A percentile compares a stretch with the other conserved stretches of the same genome.
Conservation (phyloP, 2,329 filamentous ascomycete genomes). For the Ambrosiella xylebori region DNA sequence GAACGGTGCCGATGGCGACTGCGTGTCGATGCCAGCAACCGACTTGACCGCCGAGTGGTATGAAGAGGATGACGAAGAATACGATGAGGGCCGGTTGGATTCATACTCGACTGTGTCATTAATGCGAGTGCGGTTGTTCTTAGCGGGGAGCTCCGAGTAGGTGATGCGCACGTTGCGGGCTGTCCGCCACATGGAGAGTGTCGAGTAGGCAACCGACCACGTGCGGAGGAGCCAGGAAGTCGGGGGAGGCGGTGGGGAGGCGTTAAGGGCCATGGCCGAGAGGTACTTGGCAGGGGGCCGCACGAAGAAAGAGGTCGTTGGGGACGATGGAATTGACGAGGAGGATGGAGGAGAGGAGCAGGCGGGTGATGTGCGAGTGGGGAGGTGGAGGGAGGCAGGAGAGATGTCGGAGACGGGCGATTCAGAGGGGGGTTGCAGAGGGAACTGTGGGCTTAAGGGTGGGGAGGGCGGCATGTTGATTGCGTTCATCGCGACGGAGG, state of each 20-base stretch:
- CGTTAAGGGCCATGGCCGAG: constrained; percentile 5
- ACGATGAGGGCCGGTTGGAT: constrained; percentile 24
- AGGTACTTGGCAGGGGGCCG: constrained; percentile 9
- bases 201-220: constrained; percentile 61
- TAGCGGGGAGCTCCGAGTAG: constrained; percentile 39
- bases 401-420: background rate
- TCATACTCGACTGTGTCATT: constrained; percentile 62
- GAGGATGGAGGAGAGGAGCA: background rate
- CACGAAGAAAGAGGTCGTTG: constrained; percentile 2
- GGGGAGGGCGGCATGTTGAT: background rate
- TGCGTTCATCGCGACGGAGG: background rate
- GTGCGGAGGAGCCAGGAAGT: constrained; percentile 45
- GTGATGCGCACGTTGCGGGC: constrained; percentile 67
- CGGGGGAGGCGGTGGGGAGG: constrained; percentile 22
- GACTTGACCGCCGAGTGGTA: constrained; percentile 32
- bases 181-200: constrained; percentile 62
- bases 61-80: constrained; percentile 15
- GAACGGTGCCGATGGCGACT: constrained; percentile 19
- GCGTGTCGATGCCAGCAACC: constrained; percentile 48
- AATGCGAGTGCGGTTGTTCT: constrained; percentile 30
- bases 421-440: background rate
- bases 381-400: background rate
- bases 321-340: background rate
- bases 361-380: background rate
- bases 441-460: background rate